Evolutionary conservation across 2,329 filamentous ascomycete genomes (phyloP), one percentile per base, ranked within the genome.

Genomic region (Xylaria sp.): DNA sequence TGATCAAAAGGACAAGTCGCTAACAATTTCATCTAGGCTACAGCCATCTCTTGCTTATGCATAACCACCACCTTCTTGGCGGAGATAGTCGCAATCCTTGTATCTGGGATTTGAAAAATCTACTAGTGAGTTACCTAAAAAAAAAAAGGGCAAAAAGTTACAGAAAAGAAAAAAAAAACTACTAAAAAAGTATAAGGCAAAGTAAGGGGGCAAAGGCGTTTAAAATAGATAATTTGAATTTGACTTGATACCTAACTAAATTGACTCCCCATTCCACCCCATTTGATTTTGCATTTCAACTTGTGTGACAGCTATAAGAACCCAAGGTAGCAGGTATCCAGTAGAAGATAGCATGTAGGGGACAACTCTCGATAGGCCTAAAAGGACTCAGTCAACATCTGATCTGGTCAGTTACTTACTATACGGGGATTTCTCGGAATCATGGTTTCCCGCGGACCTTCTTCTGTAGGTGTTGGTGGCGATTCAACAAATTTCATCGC

Each of bases 381-480:
- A 48, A 13, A 26, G 13, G 26, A 10, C 38, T 15, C 15, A 17
- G 38, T 17, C 6, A 42, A 42, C 15, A n/a, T 42, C 15, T n/a
- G 6, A n/a, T n/a, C 6, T 7, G 17, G 15, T 17, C 7, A 42
- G 6, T 42, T 6, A 3, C 40, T n/a, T 42, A 42, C 40, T n/a
- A 33, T 10, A 33, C 87, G 84, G 0, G 85, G 82, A 71, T 89
- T 84, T 31, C 85, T 81, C 4, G 87, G 85, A 65, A 90, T 88
- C 74, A 83, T 81, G 9, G 82, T 81, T 64, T 83, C 81, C 58
- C 23, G 23, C 23, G 2, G 23, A n/a, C n/a, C n/a, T 23, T 3
- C 28, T 28, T 28, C 28, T 28, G 28, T 28, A 28, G 28, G 28
- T 28, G 28, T 28, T 28, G 28, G 28, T 28, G 28, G 28, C 28